Evolutionary conservation across 495 filamentous ascomycete species (phyloP), one percentile per base, ranked within the genome.

Genomic region (Daldinia decipiens): DNA sequence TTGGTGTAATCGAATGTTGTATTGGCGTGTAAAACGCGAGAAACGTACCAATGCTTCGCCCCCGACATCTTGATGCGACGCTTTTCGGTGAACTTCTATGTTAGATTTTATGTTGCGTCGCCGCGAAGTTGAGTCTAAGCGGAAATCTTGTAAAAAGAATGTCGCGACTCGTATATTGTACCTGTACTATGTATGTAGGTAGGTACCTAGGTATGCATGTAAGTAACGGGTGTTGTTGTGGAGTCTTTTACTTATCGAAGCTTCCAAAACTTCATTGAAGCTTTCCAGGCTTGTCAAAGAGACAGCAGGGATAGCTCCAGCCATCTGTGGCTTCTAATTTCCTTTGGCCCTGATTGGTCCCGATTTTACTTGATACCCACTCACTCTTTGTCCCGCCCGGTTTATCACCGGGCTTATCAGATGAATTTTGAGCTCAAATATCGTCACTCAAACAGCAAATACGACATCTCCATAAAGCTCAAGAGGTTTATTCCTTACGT

Each of bases 41-140:
- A 43, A 27, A 63, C 84, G 72, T 85, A 94, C 92, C 92, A 95
- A 84, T 95, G 92, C 71, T 92, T 86, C 80, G 89, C 89, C 78
- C 90, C 88, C 53, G 89, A 90, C 89, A 92, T 92, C 8, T 70
- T 83, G 74, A 26, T 26, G 36, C 24, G 52, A 67, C 62, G 32
- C 36, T 47, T 24, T 47, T 47, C 43, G 43, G 43, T 47, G 19
- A 47, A 11, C 17, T 47, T 47, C 43, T 21, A 47, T 47, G 43
- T 24, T 47, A 21, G 19, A 47, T 47, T 47, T 2, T 47, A 24
- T 24, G 3, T 24, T 47, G 43, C 39, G 13, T 40, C 13, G 32
- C 9, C 27, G 7, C 12, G 11, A 11, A 29, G 26, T 31, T 53
- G 12, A 38, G 19, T 24, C 21, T 47, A 47, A 47, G 19, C 2